These are phyloP conservation scores for Epichloe coenophiala DNA, from an alignment of 2,329 filamentous ascomycete species.

Conservation along the genomic window DNA sequence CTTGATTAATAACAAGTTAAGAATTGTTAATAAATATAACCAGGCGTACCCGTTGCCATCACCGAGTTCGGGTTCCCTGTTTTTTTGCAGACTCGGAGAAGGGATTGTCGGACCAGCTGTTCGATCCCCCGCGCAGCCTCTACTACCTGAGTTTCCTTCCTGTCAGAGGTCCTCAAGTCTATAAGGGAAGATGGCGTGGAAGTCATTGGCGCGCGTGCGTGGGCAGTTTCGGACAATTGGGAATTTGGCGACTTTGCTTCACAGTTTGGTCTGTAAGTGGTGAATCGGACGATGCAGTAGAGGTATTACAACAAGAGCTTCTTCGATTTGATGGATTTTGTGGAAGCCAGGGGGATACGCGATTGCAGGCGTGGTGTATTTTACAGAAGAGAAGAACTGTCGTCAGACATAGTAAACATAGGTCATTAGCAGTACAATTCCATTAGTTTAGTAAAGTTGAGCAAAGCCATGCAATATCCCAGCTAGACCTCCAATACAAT, in stretches of 20 bases:
- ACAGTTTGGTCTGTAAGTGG: slow-evolving; percentile 42
- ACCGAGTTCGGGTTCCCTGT: slow-evolving; percentile 46
- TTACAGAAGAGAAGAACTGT: neutral
- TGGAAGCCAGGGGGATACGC: slow-evolving; percentile 16
- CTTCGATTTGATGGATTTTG: slow-evolving; percentile 42
- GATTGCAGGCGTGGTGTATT: neutral
- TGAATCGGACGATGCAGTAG: slow-evolving; percentile 38
- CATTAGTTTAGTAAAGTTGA: no score
- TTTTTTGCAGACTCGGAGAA: slow-evolving; percentile 29
- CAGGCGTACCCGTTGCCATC: slow-evolving; percentile 26
- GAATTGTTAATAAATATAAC: no score
- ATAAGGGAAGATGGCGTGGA: slow-evolving; percentile 43
- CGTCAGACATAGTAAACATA: no score
- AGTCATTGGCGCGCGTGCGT: slow-evolving; percentile 39
- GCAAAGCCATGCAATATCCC: no score
- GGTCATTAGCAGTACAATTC: no score
- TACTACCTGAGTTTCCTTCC: slow-evolving; percentile 43
- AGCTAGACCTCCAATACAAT: no score
- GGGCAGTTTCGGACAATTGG: slow-evolving; percentile 39
- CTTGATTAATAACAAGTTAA: no score
- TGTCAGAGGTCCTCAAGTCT: slow-evolving; percentile 39
- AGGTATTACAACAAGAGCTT: slow-evolving; percentile 39
- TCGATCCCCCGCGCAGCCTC: slow-evolving; percentile 36
- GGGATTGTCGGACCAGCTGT: slow-evolving; percentile 34
- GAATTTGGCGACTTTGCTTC: slow-evolving; percentile 34